Evolutionary conservation across 179 eudicot genomes (phyloP).

Genomic region (Patellifolia procumbens): DNA sequence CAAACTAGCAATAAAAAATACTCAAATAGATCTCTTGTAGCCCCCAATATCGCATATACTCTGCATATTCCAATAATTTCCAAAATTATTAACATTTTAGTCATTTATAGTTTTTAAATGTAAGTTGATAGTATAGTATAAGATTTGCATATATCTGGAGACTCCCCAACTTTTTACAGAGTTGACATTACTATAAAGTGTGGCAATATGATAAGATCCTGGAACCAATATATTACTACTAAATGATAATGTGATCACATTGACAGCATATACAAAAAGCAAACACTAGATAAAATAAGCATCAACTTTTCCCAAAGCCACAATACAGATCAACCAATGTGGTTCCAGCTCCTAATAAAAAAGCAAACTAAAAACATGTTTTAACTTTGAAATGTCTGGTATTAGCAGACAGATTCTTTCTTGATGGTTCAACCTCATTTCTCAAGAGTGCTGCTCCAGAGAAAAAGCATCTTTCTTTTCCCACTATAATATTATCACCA

Average conservation of each 20-base stretch:
- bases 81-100: too few species aligned
- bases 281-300: not conserved
- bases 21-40: too few species aligned
- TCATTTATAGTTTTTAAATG: too few species aligned
- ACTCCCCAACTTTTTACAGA: too few species aligned
- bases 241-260: constrained; percentile 10
- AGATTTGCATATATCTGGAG: too few species aligned
- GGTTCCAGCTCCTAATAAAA: constrained; percentile 1
- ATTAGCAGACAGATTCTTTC: constrained; percentile 36
- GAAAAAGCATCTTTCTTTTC: constrained; percentile 32
- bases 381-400: constrained; percentile 24
- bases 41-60: too few species aligned
- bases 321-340: constrained; percentile 1
- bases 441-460: constrained; percentile 23
- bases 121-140: too few species aligned
- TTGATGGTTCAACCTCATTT: constrained; percentile 28
- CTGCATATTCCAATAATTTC: too few species aligned
- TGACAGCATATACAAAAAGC: constrained; percentile 18
- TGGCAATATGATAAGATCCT: too few species aligned
- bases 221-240: too few species aligned
- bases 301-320: constrained; percentile 14
- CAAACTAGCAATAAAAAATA: too few species aligned
- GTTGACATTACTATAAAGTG: too few species aligned
- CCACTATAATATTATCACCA: constrained; percentile 5
- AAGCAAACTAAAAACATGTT: constrained; percentile 17